Percentiles rank a stretch among this genome's conserved stretches.
Conservation (phyloP, 2,329 filamentous ascomycete genomes). For the Dactylellina leptospora region DNA sequence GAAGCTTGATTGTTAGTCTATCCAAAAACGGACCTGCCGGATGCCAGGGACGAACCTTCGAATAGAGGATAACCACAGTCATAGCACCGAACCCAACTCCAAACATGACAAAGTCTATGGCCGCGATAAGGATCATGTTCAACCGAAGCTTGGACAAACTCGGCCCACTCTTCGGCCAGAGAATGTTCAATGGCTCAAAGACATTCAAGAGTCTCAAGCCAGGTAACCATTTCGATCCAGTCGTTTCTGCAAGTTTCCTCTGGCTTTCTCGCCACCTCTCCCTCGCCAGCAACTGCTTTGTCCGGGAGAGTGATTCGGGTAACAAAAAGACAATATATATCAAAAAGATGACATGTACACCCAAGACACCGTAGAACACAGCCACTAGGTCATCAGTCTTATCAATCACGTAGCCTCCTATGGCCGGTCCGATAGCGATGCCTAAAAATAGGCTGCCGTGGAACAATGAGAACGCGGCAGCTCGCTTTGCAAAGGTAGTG, state of each 20-base stretch:
- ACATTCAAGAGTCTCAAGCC: slow-evolving; percentile 66
- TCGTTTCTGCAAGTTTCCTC: slow-evolving; percentile 61
- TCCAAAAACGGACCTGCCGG: neutral
- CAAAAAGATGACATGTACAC: slow-evolving; percentile 76
- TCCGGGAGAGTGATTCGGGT: slow-evolving; percentile 83
- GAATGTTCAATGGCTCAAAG: slow-evolving; percentile 77
- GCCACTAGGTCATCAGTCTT: slow-evolving; percentile 76
- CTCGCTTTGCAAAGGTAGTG: slow-evolving; percentile 79
- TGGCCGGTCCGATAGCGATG: slow-evolving; percentile 83
- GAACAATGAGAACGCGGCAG: slow-evolving; percentile 86
- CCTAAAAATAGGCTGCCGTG: slow-evolving; percentile 88
- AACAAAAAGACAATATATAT: slow-evolving; percentile 74
- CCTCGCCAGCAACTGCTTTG: slow-evolving; percentile 74
- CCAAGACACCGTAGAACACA: slow-evolving; percentile 84
- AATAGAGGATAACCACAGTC: slow-evolving; percentile 84
- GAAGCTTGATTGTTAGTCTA: slow-evolving; percentile 1
- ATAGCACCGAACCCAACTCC: slow-evolving; percentile 82
- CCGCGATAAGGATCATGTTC: slow-evolving; percentile 83
- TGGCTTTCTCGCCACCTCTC: slow-evolving; percentile 70
- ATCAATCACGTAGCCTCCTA: slow-evolving; percentile 81
- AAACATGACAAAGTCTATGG: slow-evolving; percentile 82
- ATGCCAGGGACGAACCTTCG: slow-evolving; percentile 64
- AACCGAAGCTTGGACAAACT: slow-evolving; percentile 71
- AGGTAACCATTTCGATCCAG: slow-evolving; percentile 59
- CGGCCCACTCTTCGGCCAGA: slow-evolving; percentile 75